These are phyloP conservation scores for Neoboletus brunneissimus DNA, from an alignment of 768 basidiomycete species.

Conservation along the genomic window DNA sequence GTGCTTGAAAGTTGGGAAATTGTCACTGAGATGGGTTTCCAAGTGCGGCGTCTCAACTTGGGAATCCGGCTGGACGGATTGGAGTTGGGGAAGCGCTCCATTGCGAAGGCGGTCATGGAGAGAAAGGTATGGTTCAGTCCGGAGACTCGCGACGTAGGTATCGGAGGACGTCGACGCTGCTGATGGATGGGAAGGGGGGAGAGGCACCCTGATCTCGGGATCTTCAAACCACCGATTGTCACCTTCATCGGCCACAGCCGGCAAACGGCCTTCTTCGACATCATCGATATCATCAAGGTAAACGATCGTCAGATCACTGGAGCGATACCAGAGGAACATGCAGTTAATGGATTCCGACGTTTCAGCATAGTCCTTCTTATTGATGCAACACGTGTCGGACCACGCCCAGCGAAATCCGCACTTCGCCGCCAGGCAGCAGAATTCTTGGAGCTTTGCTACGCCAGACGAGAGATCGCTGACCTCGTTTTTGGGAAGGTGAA, in stretches of 20 bases:
- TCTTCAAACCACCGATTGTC: conserved; percentile 17
- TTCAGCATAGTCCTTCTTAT: conserved; percentile 23
- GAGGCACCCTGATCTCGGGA: conserved; percentile 14
- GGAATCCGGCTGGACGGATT: conserved; percentile 14
- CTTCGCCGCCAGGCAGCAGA: conserved; percentile 27
- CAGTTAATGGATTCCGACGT: conserved; percentile 29
- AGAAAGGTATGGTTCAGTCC: neutral
- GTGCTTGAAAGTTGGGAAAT: neutral
- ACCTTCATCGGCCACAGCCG: neutral
- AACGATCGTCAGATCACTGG: conserved; percentile 28
- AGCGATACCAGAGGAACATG: conserved; percentile 30
- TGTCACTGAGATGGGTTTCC: conserved; percentile 6
- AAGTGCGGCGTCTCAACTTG: conserved; percentile 21
- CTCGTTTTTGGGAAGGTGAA: neutral
- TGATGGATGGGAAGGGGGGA: conserved; percentile 2
- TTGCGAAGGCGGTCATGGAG: conserved; percentile 9
- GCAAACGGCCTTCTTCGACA: conserved; percentile 15
- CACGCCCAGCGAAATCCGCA: conserved; percentile 33
- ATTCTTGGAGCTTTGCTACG: conserved; percentile 28
- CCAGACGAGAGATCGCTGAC: neutral
- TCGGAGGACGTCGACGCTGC: neutral
- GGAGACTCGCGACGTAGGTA: neutral
- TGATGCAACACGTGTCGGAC: conserved; percentile 30
- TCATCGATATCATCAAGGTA: conserved; percentile 30
- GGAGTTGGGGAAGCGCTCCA: neutral